These are phyloP conservation scores for Chloris gayana DNA, from an alignment of 176 grass and related monocot species.

Conservation along the genomic window DNA sequence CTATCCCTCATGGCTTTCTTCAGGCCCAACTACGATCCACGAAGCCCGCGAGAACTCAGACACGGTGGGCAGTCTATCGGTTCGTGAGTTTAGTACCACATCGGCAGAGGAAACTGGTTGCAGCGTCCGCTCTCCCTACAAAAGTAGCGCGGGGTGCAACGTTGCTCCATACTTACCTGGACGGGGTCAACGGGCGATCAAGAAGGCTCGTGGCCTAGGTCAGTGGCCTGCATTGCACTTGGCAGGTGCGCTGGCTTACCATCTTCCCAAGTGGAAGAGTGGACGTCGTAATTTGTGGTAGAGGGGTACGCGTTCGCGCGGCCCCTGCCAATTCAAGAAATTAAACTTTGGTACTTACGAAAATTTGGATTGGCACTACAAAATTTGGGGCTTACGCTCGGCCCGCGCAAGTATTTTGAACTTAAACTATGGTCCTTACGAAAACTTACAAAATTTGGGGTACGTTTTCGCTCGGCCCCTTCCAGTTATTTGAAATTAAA, in stretches of 20 bases:
- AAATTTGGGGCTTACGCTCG: no score
- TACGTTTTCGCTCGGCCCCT: no score
- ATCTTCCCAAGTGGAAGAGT: conserved; percentile 52
- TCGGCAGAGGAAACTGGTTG: background rate
- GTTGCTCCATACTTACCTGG: conserved; percentile 53
- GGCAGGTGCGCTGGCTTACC: conserved; percentile 43
- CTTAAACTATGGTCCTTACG: no score
- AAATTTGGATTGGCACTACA: no score
- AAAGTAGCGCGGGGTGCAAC: background rate
- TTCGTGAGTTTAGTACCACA: background rate
- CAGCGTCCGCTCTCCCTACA: background rate
- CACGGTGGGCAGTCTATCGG: no score
- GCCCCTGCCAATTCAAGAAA: background rate
- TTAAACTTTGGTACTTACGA: background rate
- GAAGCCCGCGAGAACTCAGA: no score
- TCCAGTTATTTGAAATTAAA: no score
- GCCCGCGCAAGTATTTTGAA: no score
- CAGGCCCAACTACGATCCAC: no score
- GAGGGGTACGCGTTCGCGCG: conserved; percentile 54
- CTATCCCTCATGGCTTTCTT: no score
- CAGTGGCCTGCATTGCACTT: conserved; percentile 48
- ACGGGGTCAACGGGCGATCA: conserved; percentile 57
- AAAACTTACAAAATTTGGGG: no score
- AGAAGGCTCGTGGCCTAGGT: conserved; percentile 41
- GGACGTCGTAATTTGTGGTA: conserved; percentile 64